Evolutionary conservation across 139 green algal genomes (phyloP), one percentile per base, ranked within the genome.

Genomic region (Tetraselmis striata): DNA sequence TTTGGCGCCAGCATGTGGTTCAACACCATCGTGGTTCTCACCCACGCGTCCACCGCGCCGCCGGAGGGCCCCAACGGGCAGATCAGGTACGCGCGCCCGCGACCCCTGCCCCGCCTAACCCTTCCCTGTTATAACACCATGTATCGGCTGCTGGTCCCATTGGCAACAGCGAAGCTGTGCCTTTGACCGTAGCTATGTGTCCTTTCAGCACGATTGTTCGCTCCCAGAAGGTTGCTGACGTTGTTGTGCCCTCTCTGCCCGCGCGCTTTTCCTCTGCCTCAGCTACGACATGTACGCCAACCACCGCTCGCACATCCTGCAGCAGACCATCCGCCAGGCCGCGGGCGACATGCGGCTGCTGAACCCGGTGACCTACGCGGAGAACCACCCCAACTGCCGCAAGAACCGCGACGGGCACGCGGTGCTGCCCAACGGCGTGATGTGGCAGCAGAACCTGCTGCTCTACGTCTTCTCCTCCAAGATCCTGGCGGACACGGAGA

Each of bases 1-100:
- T 90, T 97, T 80, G 93, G 93, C 23, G n/a, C 80, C 24, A 82
- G 82, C 58, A 81, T 94, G 30, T 97, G 93, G 93, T 95, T 92
- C 81, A 89, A 89, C 83, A 90, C 90, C 2, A 87, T 95, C 75
- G 77, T 95, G 27, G 88, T 94, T 77, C 83, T 97, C 32, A 96
- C 93, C 23, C 93, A 97, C 83, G 92, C 84, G 24, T 76, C 81
- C 23, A 83, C 86, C 1, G 82, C 88, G 2, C 91, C 93, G 1
- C 93, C 93, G n/a, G 93, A 97, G 81, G 87, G 81, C 76, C 45
- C 59, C 29, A 83, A 86, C 26, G 90, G 90, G 2, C 78, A 84
- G 59, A 79, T 95, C 45, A 59, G 31, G 0, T 67, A 67, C 45
- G n/a, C n/a, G n/a, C n/a, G n/a, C n/a, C n/a, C n/a, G n/a, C n/a